These are phyloP conservation scores for Ramalina intermedia DNA, from an alignment of 495 filamentous ascomycete species.

Conservation along the genomic window DNA sequence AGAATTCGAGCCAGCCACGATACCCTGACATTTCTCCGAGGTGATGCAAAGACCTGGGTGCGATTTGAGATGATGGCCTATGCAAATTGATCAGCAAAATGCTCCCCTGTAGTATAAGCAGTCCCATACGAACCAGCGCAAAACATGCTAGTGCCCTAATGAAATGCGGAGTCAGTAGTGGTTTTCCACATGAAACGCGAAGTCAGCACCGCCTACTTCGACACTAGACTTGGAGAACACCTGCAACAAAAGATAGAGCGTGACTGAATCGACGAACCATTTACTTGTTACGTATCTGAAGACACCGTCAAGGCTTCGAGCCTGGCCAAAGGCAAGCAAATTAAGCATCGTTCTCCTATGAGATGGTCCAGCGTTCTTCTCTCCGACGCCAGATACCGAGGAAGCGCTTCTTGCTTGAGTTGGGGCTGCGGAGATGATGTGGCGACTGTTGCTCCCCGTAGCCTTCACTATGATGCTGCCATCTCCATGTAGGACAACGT, in stretches of 20 bases:
- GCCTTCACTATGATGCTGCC: slow-evolving; percentile 47
- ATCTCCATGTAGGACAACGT: slow-evolving; percentile 40
- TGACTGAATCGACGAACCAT: slow-evolving; percentile 33
- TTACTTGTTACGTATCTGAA: slow-evolving; percentile 86
- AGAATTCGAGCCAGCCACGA: slow-evolving; percentile 56
- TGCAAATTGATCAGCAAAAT: slow-evolving; percentile 4
- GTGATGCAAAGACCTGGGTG: slow-evolving; percentile 83
- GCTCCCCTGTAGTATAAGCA: background rate
- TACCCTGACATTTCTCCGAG: slow-evolving; percentile 58
- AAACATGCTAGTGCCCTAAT: slow-evolving; percentile 58
- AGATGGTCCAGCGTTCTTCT: slow-evolving; percentile 18
- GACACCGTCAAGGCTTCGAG: slow-evolving; percentile 62
- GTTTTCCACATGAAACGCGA: too few relatives aligned
- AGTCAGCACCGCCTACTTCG: too few relatives aligned
- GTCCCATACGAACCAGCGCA: slow-evolving; percentile 39
- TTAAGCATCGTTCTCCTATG: background rate
- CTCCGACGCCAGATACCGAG: slow-evolving; percentile 14
- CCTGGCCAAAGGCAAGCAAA: slow-evolving; percentile 19
- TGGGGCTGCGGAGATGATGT: slow-evolving; percentile 22
- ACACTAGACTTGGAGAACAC: too few relatives aligned
- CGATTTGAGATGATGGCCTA: slow-evolving; percentile 75
- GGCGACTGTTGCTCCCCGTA: slow-evolving; percentile 23
- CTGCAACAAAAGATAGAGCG: too few relatives aligned
- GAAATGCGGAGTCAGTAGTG: too few relatives aligned
- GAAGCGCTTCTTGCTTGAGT: background rate